A percentile compares a stretch with the other conserved stretches of the same genome.
Evolutionary conservation across 352 stramenopile species (phyloP).

Genomic region (Phytophthora foliorum): DNA sequence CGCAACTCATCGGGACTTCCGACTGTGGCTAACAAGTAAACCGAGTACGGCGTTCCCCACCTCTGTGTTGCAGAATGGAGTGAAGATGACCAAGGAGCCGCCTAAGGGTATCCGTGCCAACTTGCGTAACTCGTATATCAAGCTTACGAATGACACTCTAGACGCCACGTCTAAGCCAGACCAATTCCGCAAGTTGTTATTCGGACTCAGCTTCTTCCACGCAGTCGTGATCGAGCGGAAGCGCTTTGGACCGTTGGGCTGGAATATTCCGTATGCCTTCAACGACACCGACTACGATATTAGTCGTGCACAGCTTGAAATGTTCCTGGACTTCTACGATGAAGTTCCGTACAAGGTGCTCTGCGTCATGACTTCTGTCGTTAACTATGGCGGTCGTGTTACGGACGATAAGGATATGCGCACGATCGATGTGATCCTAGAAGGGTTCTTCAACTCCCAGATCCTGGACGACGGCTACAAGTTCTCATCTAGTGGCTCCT

Average conservation of each 20-base stretch:
- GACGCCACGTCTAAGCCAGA: conserved; percentile 88
- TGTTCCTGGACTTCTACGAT: conserved; percentile 91
- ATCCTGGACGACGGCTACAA: conserved; percentile 83
- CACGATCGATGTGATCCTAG: conserved; percentile 91
- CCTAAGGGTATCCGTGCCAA: conserved; percentile 95
- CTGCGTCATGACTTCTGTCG: conserved; percentile 94
- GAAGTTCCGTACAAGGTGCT: conserved; percentile 91
- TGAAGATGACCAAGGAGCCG: conserved; percentile 98
- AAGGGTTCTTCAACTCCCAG: conserved; percentile 89
- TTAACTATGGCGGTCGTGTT: conserved; percentile 96
- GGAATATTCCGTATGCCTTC: conserved; percentile 98
- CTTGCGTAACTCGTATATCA: conserved; percentile 95
- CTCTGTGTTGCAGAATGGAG: conserved; percentile 94
- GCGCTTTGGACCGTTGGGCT: conserved; percentile 95
- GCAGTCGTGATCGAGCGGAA: conserved; percentile 95
- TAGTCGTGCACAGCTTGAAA: conserved; percentile 82
- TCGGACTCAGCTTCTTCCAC: conserved; percentile 94
- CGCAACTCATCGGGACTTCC: conserved; percentile 93
- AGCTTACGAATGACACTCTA: conserved; percentile 91
- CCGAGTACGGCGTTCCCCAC: conserved; percentile 89
- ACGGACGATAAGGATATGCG: conserved; percentile 96
- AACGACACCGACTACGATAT: conserved; percentile 97
- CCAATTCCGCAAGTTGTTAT: conserved; percentile 95
- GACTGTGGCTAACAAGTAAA: conserved; percentile 95
- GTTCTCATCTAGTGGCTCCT: conserved; percentile 88